Evolutionary conservation across 2,329 filamentous ascomycete species (phyloP).

Genomic region (Xylariales sp.): DNA sequence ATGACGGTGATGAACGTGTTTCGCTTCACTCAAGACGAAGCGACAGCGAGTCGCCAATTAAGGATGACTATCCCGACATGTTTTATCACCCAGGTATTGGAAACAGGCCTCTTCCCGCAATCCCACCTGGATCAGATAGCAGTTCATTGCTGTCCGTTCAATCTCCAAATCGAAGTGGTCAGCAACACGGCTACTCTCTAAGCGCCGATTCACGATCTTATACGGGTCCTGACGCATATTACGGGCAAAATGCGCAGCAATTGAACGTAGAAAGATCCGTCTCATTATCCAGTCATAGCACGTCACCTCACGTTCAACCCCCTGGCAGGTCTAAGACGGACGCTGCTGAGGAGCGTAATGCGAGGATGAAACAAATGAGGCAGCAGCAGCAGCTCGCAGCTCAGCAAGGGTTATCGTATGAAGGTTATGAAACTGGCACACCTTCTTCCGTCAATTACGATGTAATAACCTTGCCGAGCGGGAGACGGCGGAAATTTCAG

Average conservation of each 20-base stretch:
- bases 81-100: conserved; percentile 91
- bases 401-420: conserved; percentile 63
- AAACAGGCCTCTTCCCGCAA: conserved; percentile 71
- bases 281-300: conserved; percentile 84
- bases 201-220: conserved; percentile 60
- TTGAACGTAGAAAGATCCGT: conserved; percentile 75
- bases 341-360: conserved; percentile 77
- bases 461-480: conserved; percentile 83
- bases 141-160: conserved; percentile 63
- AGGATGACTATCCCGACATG: conserved; percentile 85
- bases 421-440: conserved; percentile 68
- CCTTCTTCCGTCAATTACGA: conserved; percentile 75
- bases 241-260: conserved; percentile 57
- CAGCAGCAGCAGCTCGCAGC: conserved; percentile 65
- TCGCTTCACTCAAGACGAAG: conserved; percentile 67
- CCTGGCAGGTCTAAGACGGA: conserved; percentile 96
- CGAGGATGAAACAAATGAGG: conserved; percentile 59
- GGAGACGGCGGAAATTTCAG: conserved; percentile 84
- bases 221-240: conserved; percentile 63
- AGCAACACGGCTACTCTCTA: conserved; percentile 62
- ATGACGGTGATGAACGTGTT: conserved; percentile 86
- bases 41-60: conserved; percentile 73
- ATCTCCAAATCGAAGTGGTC: conserved; percentile 58
- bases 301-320: conserved; percentile 79
- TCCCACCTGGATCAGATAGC: conserved; percentile 72